Percentiles rank a stretch among this genome's conserved stretches.
Conservation (phyloP, 2,329 filamentous ascomycete genomes). For the Coccinonectria pachysandricola region DNA sequence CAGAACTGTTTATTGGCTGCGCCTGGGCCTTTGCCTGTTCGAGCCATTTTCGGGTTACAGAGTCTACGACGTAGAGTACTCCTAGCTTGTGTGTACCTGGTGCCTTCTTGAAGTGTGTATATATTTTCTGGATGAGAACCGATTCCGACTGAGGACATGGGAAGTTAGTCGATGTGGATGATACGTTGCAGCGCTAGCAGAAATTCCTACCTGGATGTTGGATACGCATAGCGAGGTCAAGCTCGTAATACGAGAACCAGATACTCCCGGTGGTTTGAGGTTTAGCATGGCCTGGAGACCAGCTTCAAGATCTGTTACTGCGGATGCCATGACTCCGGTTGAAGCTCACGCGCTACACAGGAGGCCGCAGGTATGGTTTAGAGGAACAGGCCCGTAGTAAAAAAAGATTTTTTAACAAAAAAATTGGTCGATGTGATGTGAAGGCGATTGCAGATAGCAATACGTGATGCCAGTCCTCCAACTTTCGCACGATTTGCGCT, state of each 20-base stretch:
- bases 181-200: constrained; percentile 1
- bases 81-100: constrained; percentile 94
- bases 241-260: constrained; percentile 79
- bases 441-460: too few relatives aligned
- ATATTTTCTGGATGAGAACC: constrained; percentile 89
- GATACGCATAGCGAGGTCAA: constrained; percentile 81
- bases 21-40: constrained; percentile 83
- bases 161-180: constrained; percentile 11
- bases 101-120: constrained; percentile 93
- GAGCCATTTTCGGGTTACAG: constrained; percentile 97
- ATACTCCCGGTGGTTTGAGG: constrained; percentile 88
- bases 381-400: too few relatives aligned
- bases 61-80: constrained; percentile 99
- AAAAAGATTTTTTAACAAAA: too few relatives aligned
- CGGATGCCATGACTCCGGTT: constrained; percentile 54
- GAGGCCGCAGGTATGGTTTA: constrained; percentile 11
- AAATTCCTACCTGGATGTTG: constrained; percentile 68
- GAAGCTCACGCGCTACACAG: constrained; percentile 12
- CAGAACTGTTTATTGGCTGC: constrained; percentile 69
- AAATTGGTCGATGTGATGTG: too few relatives aligned
- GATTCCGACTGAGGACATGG: constrained; percentile 65
- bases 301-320: constrained; percentile 83
- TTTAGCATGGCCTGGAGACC: constrained; percentile 85
- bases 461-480: too few relatives aligned
- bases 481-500: too few relatives aligned